A percentile compares a stretch with the other conserved stretches of the same genome.
These are phyloP conservation scores for Cryptococcus floricola DNA, from an alignment of 1,284 basidiomycete genomes.

Conservation along the genomic window DNA sequence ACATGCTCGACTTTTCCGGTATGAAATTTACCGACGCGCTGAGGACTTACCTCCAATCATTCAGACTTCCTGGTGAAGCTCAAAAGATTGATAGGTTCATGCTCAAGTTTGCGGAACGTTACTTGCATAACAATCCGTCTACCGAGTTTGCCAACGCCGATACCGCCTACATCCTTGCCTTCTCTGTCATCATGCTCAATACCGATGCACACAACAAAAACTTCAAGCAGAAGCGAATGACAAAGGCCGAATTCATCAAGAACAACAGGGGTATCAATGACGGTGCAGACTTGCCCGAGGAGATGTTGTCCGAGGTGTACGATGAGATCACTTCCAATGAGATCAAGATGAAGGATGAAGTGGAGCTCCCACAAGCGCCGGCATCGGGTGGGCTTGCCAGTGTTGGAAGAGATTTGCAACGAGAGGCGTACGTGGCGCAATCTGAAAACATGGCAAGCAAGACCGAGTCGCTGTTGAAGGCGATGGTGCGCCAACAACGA, in stretches of 20 bases:
- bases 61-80: slow-evolving; percentile 89
- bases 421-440: slow-evolving; percentile 89
- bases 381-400: slow-evolving; percentile 72
- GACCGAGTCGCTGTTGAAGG: slow-evolving; percentile 89
- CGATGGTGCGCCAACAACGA: slow-evolving; percentile 82
- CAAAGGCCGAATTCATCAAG: slow-evolving; percentile 78
- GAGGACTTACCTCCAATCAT: slow-evolving; percentile 81
- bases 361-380: slow-evolving; percentile 58
- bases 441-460: slow-evolving; percentile 93
- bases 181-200: slow-evolving; percentile 90
- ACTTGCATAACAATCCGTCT: slow-evolving; percentile 77
- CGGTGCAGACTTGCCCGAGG: slow-evolving; percentile 77
- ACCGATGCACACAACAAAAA: slow-evolving; percentile 94
- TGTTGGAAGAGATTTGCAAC: slow-evolving; percentile 86
- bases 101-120: slow-evolving; percentile 95
- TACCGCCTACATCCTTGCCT: slow-evolving; percentile 87
- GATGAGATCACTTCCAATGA: slow-evolving; percentile 88
- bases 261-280: slow-evolving; percentile 97
- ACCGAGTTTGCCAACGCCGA: slow-evolving; percentile 77
- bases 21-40: slow-evolving; percentile 81
- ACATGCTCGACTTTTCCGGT: slow-evolving; percentile 78
- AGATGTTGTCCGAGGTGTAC: slow-evolving; percentile 69
- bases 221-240: slow-evolving; percentile 83
- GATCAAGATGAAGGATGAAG: slow-evolving; percentile 96
- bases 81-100: slow-evolving; percentile 99